Conservation (phyloP, 306 rosid species). For the Abrus precatorius region DNA sequence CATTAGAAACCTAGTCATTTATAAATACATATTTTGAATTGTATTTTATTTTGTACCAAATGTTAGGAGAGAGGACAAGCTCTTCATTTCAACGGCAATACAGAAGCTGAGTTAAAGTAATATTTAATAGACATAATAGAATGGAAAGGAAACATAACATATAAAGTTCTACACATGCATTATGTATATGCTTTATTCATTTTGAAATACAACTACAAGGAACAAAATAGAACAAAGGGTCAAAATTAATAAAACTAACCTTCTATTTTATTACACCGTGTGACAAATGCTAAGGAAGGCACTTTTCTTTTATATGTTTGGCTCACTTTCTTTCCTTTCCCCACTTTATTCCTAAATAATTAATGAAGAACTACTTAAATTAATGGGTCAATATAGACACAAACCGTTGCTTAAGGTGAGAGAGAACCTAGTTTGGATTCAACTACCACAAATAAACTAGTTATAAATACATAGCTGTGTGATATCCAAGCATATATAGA, state of each 20-base stretch:
- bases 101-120: background rate
- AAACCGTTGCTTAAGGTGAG: constrained; percentile 23
- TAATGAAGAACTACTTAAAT: constrained; percentile 1
- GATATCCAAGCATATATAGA: background rate
- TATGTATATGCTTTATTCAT: too few species aligned
- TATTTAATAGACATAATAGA: background rate
- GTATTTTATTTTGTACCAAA: background rate
- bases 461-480: constrained; percentile 3
- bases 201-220: too few species aligned
- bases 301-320: background rate
- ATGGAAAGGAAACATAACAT: background rate
- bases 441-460: background rate
- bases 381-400: background rate
- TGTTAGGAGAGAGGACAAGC: background rate
- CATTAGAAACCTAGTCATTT: background rate
- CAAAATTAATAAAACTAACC: constrained; percentile 4
- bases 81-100: background rate
- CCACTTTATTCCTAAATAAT: background rate
- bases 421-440: background rate
- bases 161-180: background rate
- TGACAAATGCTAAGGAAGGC: background rate
- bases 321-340: background rate
- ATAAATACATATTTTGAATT: background rate
- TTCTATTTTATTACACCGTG: background rate
- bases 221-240: too few species aligned